Conservation (phyloP, 2,329 filamentous ascomycete genomes). For the Neophaeococcomyces mojaviensis region DNA sequence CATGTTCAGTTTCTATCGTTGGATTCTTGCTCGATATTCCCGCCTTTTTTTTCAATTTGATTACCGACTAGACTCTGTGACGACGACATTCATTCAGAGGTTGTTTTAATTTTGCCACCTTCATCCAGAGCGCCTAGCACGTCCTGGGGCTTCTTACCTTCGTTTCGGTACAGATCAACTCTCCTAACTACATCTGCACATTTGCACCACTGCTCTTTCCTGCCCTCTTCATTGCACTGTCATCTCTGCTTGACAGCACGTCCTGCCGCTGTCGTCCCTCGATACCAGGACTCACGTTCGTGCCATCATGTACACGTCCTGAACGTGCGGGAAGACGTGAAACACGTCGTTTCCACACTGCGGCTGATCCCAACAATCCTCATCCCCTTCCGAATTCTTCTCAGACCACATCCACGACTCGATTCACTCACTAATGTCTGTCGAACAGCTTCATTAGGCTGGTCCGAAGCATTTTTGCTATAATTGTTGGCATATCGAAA, state of each 20-base stretch:
- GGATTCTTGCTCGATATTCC: too few species aligned
- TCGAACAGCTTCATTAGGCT: conserved; percentile 8
- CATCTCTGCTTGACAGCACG: neutral
- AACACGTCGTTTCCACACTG: neutral
- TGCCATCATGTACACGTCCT: neutral
- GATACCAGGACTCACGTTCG: neutral
- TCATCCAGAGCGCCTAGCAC: conserved; percentile 7
- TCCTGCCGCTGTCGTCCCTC: neutral
- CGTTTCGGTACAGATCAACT: conserved; percentile 23
- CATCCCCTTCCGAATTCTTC: conserved; percentile 2
- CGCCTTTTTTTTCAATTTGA: too few species aligned
- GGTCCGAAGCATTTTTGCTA: neutral
- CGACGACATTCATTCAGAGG: conserved; percentile 1
- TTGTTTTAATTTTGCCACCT: conserved; percentile 1
- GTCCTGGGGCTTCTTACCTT: conserved; percentile 24
- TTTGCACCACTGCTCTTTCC: neutral
- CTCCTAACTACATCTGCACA: conserved; percentile 11
- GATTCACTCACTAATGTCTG: conserved; percentile 3
- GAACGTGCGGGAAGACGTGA: neutral
- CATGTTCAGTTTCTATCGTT: too few species aligned
- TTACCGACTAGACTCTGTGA: neutral
- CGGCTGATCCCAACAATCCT: conserved; percentile 1
- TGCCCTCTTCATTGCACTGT: neutral
- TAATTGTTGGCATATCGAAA: neutral
- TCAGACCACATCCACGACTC: neutral